phyloP scores from a whole-genome alignment of 805 yeast genomes.

The Wickerhamiella siamensis region DNA sequence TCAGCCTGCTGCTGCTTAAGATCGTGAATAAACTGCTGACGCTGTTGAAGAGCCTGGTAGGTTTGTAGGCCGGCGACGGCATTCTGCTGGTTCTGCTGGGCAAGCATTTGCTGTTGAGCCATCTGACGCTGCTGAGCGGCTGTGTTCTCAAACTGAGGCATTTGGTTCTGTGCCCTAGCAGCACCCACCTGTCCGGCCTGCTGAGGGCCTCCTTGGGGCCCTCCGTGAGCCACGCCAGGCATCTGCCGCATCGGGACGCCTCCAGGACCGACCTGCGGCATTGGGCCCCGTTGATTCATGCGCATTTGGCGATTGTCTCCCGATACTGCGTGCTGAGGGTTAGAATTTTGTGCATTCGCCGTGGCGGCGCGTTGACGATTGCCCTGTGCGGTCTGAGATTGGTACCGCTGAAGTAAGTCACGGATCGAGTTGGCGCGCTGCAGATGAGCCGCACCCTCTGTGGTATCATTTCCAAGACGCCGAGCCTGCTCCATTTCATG shows the following conservation, averaged over 20 bases:
- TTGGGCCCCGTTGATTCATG: not conserved
- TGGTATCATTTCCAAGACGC: slow-evolving; percentile 19
- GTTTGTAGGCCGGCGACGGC: slow-evolving; percentile 11
- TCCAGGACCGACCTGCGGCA: slow-evolving; percentile 8
- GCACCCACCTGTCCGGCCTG: not conserved
- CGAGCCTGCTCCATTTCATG: slow-evolving; percentile 18
- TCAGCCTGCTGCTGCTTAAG: slow-evolving; percentile 10
- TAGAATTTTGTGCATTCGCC: not conserved
- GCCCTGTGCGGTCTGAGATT: not conserved
- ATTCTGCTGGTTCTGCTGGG: slow-evolving; percentile 8
- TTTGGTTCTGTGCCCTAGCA: slow-evolving; percentile 6
- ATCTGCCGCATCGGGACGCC: slow-evolving; percentile 5
- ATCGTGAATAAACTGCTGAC: slow-evolving; percentile 15
- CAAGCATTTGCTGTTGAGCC: slow-evolving; percentile 9
- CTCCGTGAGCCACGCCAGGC: not conserved
- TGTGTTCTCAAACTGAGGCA: not conserved
- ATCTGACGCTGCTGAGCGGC: slow-evolving; percentile 9
- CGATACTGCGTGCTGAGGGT: not conserved
- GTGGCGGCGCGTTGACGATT: slow-evolving; percentile 3
- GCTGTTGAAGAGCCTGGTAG: slow-evolving; percentile 17
- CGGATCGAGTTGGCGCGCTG: slow-evolving; percentile 22
- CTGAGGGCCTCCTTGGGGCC: not conserved
- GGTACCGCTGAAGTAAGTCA: slow-evolving; percentile 15
- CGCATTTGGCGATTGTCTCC: not conserved
- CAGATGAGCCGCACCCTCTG: slow-evolving; percentile 22